These are phyloP conservation scores for Beauveria scarabaeidicola DNA, from an alignment of 2,329 filamentous ascomycete species.

Conservation along the genomic window DNA sequence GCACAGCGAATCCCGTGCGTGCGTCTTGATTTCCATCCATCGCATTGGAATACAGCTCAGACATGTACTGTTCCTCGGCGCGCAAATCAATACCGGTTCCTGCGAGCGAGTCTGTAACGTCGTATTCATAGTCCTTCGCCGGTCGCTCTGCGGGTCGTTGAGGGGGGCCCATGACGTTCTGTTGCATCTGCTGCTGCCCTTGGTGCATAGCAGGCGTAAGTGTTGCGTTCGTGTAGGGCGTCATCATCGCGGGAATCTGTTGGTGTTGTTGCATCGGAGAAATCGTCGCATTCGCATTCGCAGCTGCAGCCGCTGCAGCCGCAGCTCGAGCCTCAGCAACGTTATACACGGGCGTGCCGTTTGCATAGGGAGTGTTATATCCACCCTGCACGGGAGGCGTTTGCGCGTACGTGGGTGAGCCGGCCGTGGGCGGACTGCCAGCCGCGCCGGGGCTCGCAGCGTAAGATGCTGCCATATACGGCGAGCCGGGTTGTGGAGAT, in stretches of 20 bases:
- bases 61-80: conserved; percentile 76
- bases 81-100: conserved; percentile 81
- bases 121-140: conserved; percentile 56
- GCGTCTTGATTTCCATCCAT: conserved; percentile 37
- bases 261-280: conserved; percentile 28
- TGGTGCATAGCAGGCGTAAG: conserved; percentile 21
- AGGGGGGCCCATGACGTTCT: conserved; percentile 44
- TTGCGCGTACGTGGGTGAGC: conserved; percentile 29
- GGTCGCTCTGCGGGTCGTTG: conserved; percentile 54
- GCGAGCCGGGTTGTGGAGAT: conserved; percentile 57
- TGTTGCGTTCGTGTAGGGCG: conserved; percentile 22
- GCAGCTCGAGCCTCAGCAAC: conserved; percentile 27
- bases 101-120: conserved; percentile 74
- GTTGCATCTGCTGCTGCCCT: conserved; percentile 11
- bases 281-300: conserved; percentile 23
- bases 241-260: conserved; percentile 17
- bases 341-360: conserved; percentile 27
- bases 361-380: conserved; percentile 31
- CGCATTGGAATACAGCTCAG: conserved; percentile 52
- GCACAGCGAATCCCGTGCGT: conserved; percentile 41
- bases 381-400: conserved; percentile 23
- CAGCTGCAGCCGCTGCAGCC: conserved; percentile 22
- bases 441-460: conserved; percentile 36
- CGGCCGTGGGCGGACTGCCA: conserved; percentile 29
- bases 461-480: conserved; percentile 47